Evolutionary conservation across 2,329 filamentous ascomycete species (phyloP).

Genomic region (Metarhizium anisopliae): DNA sequence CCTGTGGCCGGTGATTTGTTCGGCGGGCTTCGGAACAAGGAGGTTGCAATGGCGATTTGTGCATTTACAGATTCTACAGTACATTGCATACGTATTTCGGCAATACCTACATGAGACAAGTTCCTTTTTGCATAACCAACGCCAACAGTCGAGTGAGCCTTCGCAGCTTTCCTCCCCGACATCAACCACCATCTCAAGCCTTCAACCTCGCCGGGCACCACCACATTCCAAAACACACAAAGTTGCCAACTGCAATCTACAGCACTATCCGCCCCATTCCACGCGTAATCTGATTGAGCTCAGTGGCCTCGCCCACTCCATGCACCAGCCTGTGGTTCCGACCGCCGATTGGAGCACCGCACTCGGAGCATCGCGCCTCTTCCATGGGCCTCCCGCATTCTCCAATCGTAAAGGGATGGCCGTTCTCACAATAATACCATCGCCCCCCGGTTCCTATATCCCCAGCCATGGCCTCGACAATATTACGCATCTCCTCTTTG

Average conservation of each 20-base stretch:
- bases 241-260: background rate
- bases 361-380: constrained; percentile 51
- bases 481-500: constrained; percentile 39
- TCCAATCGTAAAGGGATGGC: constrained; percentile 54
- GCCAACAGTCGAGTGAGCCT: too few relatives aligned
- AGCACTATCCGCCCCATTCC: constrained; percentile 6
- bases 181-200: too few relatives aligned
- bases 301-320: constrained; percentile 41
- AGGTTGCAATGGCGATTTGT: too few relatives aligned
- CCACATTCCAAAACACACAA: too few relatives aligned
- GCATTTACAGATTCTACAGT: too few relatives aligned
- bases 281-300: background rate
- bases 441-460: constrained; percentile 46
- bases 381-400: constrained; percentile 62
- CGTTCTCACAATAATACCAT: constrained; percentile 51
- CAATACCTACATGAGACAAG: too few relatives aligned
- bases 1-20: too few relatives aligned
- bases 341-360: constrained; percentile 48
- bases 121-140: too few relatives aligned
- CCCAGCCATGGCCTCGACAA: constrained; percentile 41
- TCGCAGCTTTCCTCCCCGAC: too few relatives aligned
- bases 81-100: too few relatives aligned
- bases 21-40: too few relatives aligned
- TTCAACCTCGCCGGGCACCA: too few relatives aligned
- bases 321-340: constrained; percentile 34